Evolutionary conservation across 805 yeast genomes (phyloP), one percentile per base, ranked within the genome.

Genomic region (Myxozyma sirexii): DNA sequence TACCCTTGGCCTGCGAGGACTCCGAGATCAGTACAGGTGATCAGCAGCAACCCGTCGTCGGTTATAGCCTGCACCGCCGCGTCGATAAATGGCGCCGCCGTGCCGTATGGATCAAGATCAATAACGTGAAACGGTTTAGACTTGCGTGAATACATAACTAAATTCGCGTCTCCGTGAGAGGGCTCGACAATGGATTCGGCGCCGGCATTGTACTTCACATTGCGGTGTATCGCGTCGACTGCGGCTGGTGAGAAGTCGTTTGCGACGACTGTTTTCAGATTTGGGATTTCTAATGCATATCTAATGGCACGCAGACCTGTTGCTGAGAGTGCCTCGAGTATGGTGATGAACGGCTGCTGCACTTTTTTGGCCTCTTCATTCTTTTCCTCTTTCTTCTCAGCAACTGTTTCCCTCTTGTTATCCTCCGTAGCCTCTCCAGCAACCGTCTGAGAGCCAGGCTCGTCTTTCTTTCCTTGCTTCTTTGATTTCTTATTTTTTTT

Each of bases 61-160:
- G 81, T 82, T n/a, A 92, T 82, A 33, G 86, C 77, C 69, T 90
- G 96, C 33, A 94, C 78, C 0, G 98, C 97, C 33, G 94, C 84
- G 72, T 94, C 99, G 29, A 94, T 80, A 71, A 94, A 94, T 6
- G 99, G 99, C 0, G 97, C 84, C 0, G 97, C 99, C 0, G 97
- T 87, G 31, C 99, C 99, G 71, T 94, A 94, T 0, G 99, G 99
- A 74, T 94, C 99, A 53, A 94, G 79, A 74, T 94, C 99, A 59
- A 94, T 84, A 2, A 90, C 88, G 71, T 94, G 96, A 75, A 87
- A 91, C 70, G 74, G 50, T 50, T 42, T 38, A 74, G 63, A 47
- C 54, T 67, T 67, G 54, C 65, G 68, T 1, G 59, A 70, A 54
- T 86, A 78, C 96, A 94, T 90, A 69, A 81, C 84, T 42, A 82